Percentiles rank a stretch among this genome's conserved stretches.
Evolutionary conservation across 75 land plant genomes (phyloP).

Genomic region (Adiantum capillusveneris): DNA sequence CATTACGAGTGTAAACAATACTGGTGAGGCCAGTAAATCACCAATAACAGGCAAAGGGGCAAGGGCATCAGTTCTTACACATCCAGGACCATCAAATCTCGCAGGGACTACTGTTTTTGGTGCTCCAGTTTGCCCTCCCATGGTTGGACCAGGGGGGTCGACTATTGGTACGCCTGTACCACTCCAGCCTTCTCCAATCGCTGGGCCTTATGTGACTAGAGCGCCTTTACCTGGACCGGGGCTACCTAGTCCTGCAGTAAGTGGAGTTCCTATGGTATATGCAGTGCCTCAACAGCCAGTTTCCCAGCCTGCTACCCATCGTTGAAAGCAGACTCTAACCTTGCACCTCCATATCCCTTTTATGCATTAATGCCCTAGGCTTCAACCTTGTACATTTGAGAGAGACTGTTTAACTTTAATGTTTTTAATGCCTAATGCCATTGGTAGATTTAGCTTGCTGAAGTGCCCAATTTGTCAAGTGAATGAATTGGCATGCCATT

Average conservation of each 20-base stretch:
- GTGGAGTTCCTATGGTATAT: conserved; percentile 37
- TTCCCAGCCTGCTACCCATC: conserved; percentile 1
- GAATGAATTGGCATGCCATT: too few species aligned
- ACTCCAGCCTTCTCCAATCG: conserved; percentile 13
- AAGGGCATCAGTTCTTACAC: conserved; percentile 24
- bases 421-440: too few species aligned
- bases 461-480: too few species aligned
- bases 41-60: conserved; percentile 72
- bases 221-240: conserved; percentile 39
- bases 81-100: conserved; percentile 32
- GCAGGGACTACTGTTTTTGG: conserved; percentile 37
- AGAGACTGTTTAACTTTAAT: too few species aligned
- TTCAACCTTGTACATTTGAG: too few species aligned
- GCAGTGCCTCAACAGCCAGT: conserved; percentile 39
- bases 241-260: conserved; percentile 55
- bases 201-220: conserved; percentile 38
- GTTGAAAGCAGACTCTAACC: too few species aligned
- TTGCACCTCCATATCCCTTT: too few species aligned
- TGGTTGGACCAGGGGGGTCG: conserved; percentile 49
- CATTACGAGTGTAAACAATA: conserved; percentile 66
- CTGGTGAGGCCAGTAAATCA: conserved; percentile 41
- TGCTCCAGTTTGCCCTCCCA: conserved; percentile 54
- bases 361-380: too few species aligned
- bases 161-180: conserved; percentile 64
- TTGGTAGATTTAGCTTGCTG: too few species aligned